A percentile compares a stretch with the other conserved stretches of the same genome.
Evolutionary conservation across 495 filamentous ascomycete genomes (phyloP).

Genomic region (Podospora appendiculata): DNA sequence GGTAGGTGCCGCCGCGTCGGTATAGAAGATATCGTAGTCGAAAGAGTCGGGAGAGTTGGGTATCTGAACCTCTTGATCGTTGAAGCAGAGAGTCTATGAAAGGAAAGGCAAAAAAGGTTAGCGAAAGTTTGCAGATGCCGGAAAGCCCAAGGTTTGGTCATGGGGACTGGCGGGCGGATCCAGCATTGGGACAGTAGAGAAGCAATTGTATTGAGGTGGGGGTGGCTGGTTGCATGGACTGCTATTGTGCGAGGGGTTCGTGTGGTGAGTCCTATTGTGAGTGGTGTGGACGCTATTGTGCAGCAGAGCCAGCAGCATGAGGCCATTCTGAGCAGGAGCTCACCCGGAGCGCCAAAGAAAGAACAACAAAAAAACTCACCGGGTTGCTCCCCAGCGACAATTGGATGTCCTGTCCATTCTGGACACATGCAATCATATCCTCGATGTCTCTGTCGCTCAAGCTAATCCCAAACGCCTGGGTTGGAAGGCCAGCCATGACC

Average conservation of each 20-base stretch:
- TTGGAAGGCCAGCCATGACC: slow-evolving; percentile 25
- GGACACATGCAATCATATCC: slow-evolving; percentile 61
- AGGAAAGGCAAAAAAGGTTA: neutral
- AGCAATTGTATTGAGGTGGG: no score
- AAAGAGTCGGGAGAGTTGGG: slow-evolving; percentile 23
- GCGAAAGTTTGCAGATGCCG: no score
- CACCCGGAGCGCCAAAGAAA: neutral
- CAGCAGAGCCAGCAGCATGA: neutral
- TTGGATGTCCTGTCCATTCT: slow-evolving; percentile 52
- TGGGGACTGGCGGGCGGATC: no score
- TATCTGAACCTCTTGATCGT: slow-evolving; percentile 28
- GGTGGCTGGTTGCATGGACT: neutral
- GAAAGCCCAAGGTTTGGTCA: no score
- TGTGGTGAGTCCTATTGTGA: neutral
- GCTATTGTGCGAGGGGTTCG: neutral
- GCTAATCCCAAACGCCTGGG: slow-evolving; percentile 54
- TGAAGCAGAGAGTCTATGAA: slow-evolving; percentile 31
- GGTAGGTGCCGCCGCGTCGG: slow-evolving; percentile 20
- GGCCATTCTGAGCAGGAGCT: neutral
- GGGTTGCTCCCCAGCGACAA: slow-evolving; percentile 48
- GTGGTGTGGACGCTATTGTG: neutral
- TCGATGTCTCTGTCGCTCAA: slow-evolving; percentile 59
- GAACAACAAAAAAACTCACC: slow-evolving; percentile 36
- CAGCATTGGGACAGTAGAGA: no score
- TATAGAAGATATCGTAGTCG: slow-evolving; percentile 37